Evolutionary conservation across 371 early-diverging fungal genomes (phyloP).

Genomic region (Mucor piriformis): DNA sequence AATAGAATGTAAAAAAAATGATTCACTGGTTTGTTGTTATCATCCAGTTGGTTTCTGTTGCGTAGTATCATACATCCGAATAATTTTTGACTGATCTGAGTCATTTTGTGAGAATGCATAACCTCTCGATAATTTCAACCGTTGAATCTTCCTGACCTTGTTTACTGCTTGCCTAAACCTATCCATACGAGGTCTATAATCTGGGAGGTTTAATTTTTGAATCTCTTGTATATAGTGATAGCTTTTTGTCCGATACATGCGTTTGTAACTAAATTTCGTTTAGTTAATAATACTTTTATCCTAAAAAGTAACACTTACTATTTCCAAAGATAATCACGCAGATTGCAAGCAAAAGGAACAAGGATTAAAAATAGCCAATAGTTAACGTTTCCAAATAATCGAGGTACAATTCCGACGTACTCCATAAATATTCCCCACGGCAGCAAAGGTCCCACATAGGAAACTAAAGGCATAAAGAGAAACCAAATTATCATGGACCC

Average conservation of each 20-base stretch:
- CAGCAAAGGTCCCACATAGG: slow-evolving; percentile 66
- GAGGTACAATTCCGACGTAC: slow-evolving; percentile 70
- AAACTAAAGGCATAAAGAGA: slow-evolving; percentile 77
- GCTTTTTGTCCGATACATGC: slow-evolving; percentile 51
- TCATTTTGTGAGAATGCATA: slow-evolving; percentile 98
- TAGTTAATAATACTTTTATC: not conserved
- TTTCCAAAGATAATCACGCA: slow-evolving; percentile 88
- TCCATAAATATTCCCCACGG: slow-evolving; percentile 66
- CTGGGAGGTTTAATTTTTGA: slow-evolving; percentile 95
- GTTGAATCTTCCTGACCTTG: slow-evolving; percentile 92
- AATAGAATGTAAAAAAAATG: too few species aligned
- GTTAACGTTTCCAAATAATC: slow-evolving; percentile 62
- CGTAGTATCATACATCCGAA: slow-evolving; percentile 96
- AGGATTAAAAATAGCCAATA: slow-evolving; percentile 85
- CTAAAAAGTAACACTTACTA: slow-evolving; percentile 56
- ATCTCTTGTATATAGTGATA: slow-evolving; percentile 98
- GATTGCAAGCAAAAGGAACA: slow-evolving; percentile 72
- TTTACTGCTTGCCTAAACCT: slow-evolving; percentile 95
- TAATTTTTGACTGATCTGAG: slow-evolving; percentile 88
- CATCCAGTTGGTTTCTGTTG: slow-evolving; percentile 83
- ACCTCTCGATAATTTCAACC: slow-evolving; percentile 90
- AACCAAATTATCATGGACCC: slow-evolving; percentile 86
- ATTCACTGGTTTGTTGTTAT: not conserved
- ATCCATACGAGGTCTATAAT: slow-evolving; percentile 95
- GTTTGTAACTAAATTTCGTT: slow-evolving; percentile 18